Conservation (phyloP, 805 yeast genomes). For the Teunomyces cretensis region DNA sequence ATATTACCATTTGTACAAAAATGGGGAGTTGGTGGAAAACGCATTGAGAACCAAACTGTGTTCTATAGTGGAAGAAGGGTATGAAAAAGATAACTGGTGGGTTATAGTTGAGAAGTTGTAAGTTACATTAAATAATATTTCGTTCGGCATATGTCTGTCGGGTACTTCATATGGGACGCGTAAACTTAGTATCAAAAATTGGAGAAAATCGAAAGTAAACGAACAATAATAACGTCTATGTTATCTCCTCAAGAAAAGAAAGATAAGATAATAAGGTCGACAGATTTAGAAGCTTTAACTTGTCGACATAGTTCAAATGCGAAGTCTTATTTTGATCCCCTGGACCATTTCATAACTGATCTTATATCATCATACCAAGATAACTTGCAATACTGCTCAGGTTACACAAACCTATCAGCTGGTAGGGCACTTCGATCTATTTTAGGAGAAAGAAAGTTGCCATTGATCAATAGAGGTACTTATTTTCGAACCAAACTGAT, state of each 20-base stretch:
- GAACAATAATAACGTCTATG: slow-evolving; percentile 15
- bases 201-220: neutral
- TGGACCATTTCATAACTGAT: slow-evolving; percentile 34
- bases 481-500: slow-evolving; percentile 58
- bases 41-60: slow-evolving; percentile 70
- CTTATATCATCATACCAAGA: slow-evolving; percentile 36
- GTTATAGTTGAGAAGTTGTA: slow-evolving; percentile 25
- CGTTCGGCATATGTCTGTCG: neutral
- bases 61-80: slow-evolving; percentile 65
- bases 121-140: neutral
- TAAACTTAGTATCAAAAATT: neutral
- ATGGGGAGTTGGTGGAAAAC: slow-evolving; percentile 81
- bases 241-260: slow-evolving; percentile 33
- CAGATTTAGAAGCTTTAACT: slow-evolving; percentile 72
- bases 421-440: slow-evolving; percentile 38
- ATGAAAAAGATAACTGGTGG: slow-evolving; percentile 97
- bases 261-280: slow-evolving; percentile 50
- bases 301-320: slow-evolving; percentile 56
- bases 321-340: slow-evolving; percentile 45
- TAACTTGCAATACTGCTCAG: slow-evolving; percentile 38
- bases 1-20: slow-evolving; percentile 80
- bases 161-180: neutral
- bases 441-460: slow-evolving; percentile 49
- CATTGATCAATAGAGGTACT: slow-evolving; percentile 72
- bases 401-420: slow-evolving; percentile 39